Evolutionary conservation across 345 rosid genomes (phyloP).

Genomic region (Tarenaya hassleriana): DNA sequence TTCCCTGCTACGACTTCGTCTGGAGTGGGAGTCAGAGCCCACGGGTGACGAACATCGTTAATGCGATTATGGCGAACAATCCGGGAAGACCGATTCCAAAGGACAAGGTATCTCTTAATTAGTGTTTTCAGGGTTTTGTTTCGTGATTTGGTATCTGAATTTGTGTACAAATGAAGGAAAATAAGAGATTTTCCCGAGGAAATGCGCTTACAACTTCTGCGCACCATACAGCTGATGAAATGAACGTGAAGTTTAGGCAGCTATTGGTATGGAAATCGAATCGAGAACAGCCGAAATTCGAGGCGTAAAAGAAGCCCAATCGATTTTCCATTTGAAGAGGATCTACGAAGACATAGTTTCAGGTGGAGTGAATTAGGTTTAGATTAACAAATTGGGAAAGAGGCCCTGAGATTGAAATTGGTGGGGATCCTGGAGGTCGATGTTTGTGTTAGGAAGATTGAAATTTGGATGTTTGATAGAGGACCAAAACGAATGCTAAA

Average conservation of each 20-base stretch:
- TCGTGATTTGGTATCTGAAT: neutral
- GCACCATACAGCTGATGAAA: too few relatives aligned
- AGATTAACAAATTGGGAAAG: too few relatives aligned
- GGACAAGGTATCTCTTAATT: slow-evolving; percentile 36
- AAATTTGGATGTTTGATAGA: too few relatives aligned
- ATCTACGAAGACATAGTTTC: too few relatives aligned
- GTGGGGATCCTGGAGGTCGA: too few relatives aligned
- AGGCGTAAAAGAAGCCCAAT: neutral
- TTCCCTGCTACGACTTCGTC: slow-evolving; percentile 71
- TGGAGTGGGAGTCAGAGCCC: slow-evolving; percentile 72
- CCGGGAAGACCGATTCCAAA: slow-evolving; percentile 58
- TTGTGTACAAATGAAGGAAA: neutral
- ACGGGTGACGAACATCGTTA: slow-evolving; percentile 30
- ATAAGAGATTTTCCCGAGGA: neutral
- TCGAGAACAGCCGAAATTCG: too few relatives aligned
- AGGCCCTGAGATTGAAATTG: too few relatives aligned
- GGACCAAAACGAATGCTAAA: neutral
- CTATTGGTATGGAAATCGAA: too few relatives aligned
- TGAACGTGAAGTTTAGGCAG: too few relatives aligned
- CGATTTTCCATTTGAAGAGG: too few relatives aligned
- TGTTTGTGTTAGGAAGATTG: too few relatives aligned
- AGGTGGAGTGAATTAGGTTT: too few relatives aligned
- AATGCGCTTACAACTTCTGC: neutral
- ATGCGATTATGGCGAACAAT: slow-evolving; percentile 52
- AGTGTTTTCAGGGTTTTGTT: neutral